Evolutionary conservation across 169 alveolate genomes (phyloP), one percentile per base, ranked within the genome.

Genomic region (Cryptosporidium parvum): DNA sequence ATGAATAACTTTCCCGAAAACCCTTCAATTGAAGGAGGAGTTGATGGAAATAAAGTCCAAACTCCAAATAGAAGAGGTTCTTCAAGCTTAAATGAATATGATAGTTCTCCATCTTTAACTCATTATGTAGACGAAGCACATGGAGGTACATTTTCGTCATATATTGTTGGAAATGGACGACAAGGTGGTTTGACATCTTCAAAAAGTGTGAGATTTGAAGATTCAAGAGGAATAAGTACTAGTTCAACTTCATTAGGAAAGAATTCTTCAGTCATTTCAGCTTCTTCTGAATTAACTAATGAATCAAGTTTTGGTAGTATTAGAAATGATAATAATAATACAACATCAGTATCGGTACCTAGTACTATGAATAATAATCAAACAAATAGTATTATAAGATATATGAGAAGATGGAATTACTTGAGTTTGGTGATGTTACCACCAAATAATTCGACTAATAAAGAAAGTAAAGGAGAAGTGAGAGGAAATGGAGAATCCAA

Each of bases 391-490:
- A 53, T 56, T 6, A 21, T 23, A 56, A 80, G 65, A 42, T 62
- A 80, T 14, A 37, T 80, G 62, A 80, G 51, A 42, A 80, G 70
- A 29, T 80, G 89, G 89, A 80, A 80, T 29, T 80, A 80, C 44
- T n/a, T 65, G 6, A 80, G 69, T 80, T 80, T 62, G 68, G 89
- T 80, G 21, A 29, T 80, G 44, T 16, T 80, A 23, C 89, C 89
- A 18, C 89, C 89, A 23, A 65, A 44, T 29, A 48, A 44, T 67
- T 42, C 67, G 1, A 4, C 26, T 10, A 26, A 7, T 33, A 59
- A 48, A 62, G 75, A 80, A 29, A 71, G 23, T 21, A 45, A 29
- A 39, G n/a, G 62, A 10, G 68, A 26, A 6, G 70, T 73, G 2
- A n/a, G 42, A 44, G 42, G 67, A 26, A 16, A 26, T 26, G 56